Conservation (phyloP, 768 basidiomycete genomes). For the Podaxis carcinomalis region DNA sequence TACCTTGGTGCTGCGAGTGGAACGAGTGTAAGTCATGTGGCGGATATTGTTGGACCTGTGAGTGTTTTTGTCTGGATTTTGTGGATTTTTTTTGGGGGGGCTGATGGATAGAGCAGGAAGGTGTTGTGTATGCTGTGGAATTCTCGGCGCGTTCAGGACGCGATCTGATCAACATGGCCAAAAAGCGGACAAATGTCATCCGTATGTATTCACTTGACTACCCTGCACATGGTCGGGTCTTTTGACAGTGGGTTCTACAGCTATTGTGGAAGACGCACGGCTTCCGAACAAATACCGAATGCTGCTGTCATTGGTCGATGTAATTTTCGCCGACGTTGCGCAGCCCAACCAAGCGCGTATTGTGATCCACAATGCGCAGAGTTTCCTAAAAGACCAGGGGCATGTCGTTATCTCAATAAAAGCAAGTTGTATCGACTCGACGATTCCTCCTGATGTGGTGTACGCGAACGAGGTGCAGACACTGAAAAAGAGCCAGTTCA, state of each 20-base stretch:
- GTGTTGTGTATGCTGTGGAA: constrained; percentile 96
- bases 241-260: constrained; percentile 29
- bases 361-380: constrained; percentile 86
- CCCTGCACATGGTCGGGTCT: neutral
- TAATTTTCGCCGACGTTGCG: constrained; percentile 97
- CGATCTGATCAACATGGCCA: constrained; percentile 98
- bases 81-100: neutral
- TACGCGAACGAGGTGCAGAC: constrained; percentile 86
- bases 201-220: constrained; percentile 49
- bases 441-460: constrained; percentile 82
- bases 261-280: constrained; percentile 97
- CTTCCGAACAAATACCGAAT: constrained; percentile 96
- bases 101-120: constrained; percentile 53
- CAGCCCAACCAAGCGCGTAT: constrained; percentile 99
- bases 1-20: constrained; percentile 98
- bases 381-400: constrained; percentile 93
- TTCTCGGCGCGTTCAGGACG: constrained; percentile 96
- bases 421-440: constrained; percentile 98
- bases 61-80: constrained; percentile 23
- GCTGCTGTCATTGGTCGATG: constrained; percentile 92
- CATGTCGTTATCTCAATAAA: constrained; percentile 97
- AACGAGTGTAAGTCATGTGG: constrained; percentile 97
- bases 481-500: constrained; percentile 75
- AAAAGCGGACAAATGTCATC: constrained; percentile 98
- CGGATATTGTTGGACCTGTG: constrained; percentile 96